Base-by-base conservation (phyloP, 192 early-diverging fungal species). In the Helicostylum pulchrum region DNA sequence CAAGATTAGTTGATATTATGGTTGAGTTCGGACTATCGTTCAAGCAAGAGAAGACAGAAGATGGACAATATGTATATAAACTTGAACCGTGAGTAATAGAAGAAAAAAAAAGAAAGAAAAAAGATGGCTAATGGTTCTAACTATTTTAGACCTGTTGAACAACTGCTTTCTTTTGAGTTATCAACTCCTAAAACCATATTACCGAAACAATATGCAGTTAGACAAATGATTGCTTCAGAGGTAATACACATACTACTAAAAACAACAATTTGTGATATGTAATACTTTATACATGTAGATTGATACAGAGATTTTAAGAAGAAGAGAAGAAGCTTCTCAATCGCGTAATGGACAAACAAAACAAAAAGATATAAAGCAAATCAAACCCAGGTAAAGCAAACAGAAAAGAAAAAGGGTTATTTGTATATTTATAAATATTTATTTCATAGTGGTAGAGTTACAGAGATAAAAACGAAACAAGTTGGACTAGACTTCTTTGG, bases 161-260 rank as follows among this genome's bases (percentile, higher is more conserved):
- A 79, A 58, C 53, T 83, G 5, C 62, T 75, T 4, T 60, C 69
- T 21, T 85, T 78, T 59, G 72, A 77, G 7, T 39, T 62, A 11
- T 58, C 70, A 39, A 54, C 68, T 39, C 59, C 62, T 20, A 78
- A 79, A 61, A 65, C 55, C 14, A 61, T 87, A 12, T 59, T 88
- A 68, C 70, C 85, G 5, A 85, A 71, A 52, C 78, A 79, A n/a
- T 92, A 94, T 71, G 87, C 92, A 0, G 84, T 90, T 6, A 82
- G 89, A 49, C 92, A 94, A 74, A 70, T 97, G 51, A 83, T 95
- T 62, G 73, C 92, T 0, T 88, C 88, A 64, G 90, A 94, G 79
- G 86, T 91, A 61, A 67, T 2, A 26, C 26, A 26, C 26, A 2
- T 2, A 26, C 26, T 26, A 26, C 1, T 26, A 26, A 26, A 26